These are phyloP conservation scores for Phytopythium montanum DNA, from an alignment of 352 stramenopile species.

Conservation along the genomic window DNA sequence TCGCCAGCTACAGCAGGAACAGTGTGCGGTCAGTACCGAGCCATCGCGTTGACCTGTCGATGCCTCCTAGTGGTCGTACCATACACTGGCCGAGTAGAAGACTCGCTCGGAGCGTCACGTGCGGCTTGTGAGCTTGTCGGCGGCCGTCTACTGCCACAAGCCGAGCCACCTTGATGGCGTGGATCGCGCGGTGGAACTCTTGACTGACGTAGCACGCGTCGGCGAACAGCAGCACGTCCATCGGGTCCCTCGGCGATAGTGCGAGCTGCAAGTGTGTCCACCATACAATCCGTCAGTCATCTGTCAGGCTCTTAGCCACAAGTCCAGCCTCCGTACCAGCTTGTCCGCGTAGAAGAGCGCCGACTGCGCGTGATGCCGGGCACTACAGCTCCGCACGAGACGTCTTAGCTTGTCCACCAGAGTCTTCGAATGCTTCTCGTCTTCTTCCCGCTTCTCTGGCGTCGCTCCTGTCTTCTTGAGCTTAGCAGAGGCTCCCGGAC, in stretches of 20 bases:
- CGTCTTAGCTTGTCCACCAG: slow-evolving; percentile 28
- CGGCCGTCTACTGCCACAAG: slow-evolving; percentile 33
- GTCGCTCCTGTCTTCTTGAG: background rate
- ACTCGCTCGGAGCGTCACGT: slow-evolving; percentile 40
- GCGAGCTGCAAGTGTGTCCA: background rate
- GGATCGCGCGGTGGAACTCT: slow-evolving; percentile 78
- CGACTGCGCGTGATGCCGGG: slow-evolving; percentile 43
- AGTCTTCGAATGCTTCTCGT: background rate
- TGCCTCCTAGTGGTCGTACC: slow-evolving; percentile 19
- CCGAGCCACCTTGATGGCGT: slow-evolving; percentile 50
- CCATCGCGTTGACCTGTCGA: background rate
- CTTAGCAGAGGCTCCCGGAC: background rate
- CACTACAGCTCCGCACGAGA: slow-evolving; percentile 41
- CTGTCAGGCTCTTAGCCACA: background rate
- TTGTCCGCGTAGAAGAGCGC: slow-evolving; percentile 85
- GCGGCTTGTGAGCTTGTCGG: slow-evolving; percentile 4
- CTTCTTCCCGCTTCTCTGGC: background rate
- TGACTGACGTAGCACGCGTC: slow-evolving; percentile 63
- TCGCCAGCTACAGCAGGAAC: slow-evolving; percentile 33
- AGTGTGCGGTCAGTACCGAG: background rate
- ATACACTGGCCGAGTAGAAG: slow-evolving; percentile 70
- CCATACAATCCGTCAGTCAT: background rate
- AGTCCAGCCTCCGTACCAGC: slow-evolving; percentile 25
- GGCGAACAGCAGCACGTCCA: slow-evolving; percentile 74
- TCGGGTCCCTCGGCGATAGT: slow-evolving; percentile 11